These are phyloP conservation scores for Cornus kousa DNA, from an alignment of 148 eudicot species.

Conservation along the genomic window DNA sequence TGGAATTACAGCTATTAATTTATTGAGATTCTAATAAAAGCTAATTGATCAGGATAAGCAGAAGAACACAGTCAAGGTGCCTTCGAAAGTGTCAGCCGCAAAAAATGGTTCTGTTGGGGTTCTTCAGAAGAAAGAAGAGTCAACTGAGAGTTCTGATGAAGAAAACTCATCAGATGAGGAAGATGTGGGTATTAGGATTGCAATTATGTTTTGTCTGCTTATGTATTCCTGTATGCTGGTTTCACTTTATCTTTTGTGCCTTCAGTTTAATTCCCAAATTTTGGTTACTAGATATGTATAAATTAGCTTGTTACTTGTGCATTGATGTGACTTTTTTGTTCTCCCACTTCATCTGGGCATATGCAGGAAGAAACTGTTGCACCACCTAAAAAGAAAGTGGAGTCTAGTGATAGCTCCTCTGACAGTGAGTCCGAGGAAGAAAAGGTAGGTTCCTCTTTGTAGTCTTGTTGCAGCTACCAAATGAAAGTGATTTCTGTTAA, in stretches of 20 bases:
- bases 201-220: background rate
- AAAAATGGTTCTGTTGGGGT: slow-evolving; percentile 20
- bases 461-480: background rate
- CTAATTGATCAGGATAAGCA: background rate
- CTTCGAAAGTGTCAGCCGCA: slow-evolving; percentile 7
- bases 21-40: background rate
- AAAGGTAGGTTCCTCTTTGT: slow-evolving; percentile 4
- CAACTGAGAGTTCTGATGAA: slow-evolving; percentile 31
- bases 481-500: no score
- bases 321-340: no score
- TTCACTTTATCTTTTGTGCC: no score
- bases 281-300: no score
- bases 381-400: slow-evolving; percentile 10
- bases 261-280: no score
- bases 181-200: slow-evolving; percentile 13
- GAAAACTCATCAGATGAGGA: slow-evolving; percentile 25
- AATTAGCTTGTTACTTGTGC: background rate
- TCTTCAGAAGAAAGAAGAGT: slow-evolving; percentile 23
- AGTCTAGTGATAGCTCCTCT: slow-evolving; percentile 21
- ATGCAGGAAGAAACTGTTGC: no score
- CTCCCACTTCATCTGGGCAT: no score
- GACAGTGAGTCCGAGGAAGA: slow-evolving; percentile 43
- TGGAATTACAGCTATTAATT: background rate
- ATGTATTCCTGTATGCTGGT: no score
- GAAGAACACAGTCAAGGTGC: slow-evolving; percentile 10